Percentiles rank a stretch among this genome's conserved stretches.
These are phyloP conservation scores for Quercus engelmannii DNA, from an alignment of 306 rosid species.

Conservation along the genomic window DNA sequence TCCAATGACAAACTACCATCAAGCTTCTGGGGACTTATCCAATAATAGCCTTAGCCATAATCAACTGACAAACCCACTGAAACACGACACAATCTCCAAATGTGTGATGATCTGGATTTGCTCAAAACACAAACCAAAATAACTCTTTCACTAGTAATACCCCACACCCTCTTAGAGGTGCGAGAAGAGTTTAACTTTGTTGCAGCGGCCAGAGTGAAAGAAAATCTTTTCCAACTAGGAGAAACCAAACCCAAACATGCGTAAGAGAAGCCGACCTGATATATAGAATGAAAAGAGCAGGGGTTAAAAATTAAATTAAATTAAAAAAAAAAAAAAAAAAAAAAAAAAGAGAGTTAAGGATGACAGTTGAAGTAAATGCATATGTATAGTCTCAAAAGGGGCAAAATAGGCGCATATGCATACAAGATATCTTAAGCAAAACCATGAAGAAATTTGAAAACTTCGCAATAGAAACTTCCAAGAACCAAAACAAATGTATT, in stretches of 20 bases:
- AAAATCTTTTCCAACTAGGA: slow-evolving; percentile 47
- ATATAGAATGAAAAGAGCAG: neutral
- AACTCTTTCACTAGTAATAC: slow-evolving; percentile 53
- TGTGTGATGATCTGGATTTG: slow-evolving; percentile 68
- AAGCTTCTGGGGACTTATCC: slow-evolving; percentile 39
- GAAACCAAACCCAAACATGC: slow-evolving; percentile 44
- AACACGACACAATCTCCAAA: slow-evolving; percentile 97
- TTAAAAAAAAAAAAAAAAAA: neutral
- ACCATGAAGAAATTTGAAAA: neutral
- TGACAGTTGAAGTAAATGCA: neutral
- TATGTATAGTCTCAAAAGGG: slow-evolving; percentile 5
- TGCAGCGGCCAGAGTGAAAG: slow-evolving; percentile 98
- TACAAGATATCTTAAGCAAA: neutral
- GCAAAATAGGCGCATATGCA: neutral
- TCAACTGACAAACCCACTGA: slow-evolving; percentile 84
- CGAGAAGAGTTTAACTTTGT: slow-evolving; percentile 57
- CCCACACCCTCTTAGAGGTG: slow-evolving; percentile 99
- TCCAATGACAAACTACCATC: slow-evolving; percentile 18
- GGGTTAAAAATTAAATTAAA: no score
- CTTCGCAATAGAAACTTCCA: neutral
- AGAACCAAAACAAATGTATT: neutral
- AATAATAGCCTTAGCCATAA: slow-evolving; percentile 76
- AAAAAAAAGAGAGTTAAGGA: neutral
- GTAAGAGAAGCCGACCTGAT: slow-evolving; percentile 58
- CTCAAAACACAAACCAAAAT: slow-evolving; percentile 53